Base-by-base conservation (phyloP, 306 rosid species). In the Citrullus mucosospermus region DNA sequence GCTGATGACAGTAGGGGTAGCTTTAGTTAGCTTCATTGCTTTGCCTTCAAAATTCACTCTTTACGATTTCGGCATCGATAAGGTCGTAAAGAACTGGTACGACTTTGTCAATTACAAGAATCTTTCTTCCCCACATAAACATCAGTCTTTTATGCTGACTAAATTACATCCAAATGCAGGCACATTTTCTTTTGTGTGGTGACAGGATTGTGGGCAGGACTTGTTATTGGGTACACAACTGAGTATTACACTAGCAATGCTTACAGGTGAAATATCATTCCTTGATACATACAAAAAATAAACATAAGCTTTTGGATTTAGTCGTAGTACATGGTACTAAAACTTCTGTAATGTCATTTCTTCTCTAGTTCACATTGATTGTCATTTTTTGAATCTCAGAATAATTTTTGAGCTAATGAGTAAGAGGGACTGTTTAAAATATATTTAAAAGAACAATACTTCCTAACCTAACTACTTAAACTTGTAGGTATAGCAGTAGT, bases 201-300 rank as follows among this genome's bases (percentile, higher is more conserved):
- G 65, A 88, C 83, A 65, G 96, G 96, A 50, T 82, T 88, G 41
- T 90, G 90, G 96, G 91, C 96, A 76, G 96, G 96, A 59, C 96
- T 90, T 85, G 96, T 70, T 63, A 90, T 90, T 78, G 96, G 96
- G 32, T 90, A 90, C 68, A 82, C 83, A 18, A 88, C 92, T 12
- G 96, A 90, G 80, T 90, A 88, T 70, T 91, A 81, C 79, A 91
- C 96, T 50, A 87, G 92, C 88, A 88, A 79, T 83, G 96, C 96
- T 82, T 90, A 90, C 81, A 90, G 96, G 96, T 85, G 46, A 72
- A 76, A 73, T 15, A 55, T 36, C 50, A 59, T 7, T 77, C 43
- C 39, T 17, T 25, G 8, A 57, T 57, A n/a, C 30, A 57, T 57
- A 57, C 8, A 56, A 20, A n/a, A 20, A 56, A 8, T 20, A 58